phyloP scores from a whole-genome alignment of 2,329 filamentous ascomycete genomes.

The Hortaea sp. region DNA sequence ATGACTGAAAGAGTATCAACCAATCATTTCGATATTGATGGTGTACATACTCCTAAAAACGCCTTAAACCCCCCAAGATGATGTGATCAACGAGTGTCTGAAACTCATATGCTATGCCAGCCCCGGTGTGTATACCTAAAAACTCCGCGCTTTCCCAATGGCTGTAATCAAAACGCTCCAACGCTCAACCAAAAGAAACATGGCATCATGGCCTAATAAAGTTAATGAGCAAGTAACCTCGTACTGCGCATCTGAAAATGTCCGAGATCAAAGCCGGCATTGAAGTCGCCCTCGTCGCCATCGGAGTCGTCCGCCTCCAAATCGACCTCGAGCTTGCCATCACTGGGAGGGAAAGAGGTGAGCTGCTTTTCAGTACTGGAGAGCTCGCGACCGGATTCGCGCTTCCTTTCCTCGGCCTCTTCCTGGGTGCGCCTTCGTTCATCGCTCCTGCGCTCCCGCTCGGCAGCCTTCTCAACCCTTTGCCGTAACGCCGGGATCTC shows the following conservation, averaged over 20 bases:
- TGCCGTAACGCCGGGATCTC: slow-evolving; percentile 15
- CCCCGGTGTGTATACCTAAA: neutral
- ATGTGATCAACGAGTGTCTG: no score
- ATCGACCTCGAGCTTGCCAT: slow-evolving; percentile 5
- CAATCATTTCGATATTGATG: no score
- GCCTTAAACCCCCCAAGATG: no score
- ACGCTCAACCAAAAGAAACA: neutral
- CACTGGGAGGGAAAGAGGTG: neutral
- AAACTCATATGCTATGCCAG: no score
- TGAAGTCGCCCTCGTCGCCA: slow-evolving; percentile 5
- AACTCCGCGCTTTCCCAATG: neutral
- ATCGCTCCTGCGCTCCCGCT: slow-evolving; percentile 13
- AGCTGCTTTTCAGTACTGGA: neutral
- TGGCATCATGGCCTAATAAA: neutral
- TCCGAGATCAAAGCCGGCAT: neutral
- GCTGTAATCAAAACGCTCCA: neutral
- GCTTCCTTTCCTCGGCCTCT: neutral
- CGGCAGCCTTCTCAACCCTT: slow-evolving; percentile 13
- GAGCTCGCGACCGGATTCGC: neutral
- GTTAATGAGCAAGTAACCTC: slow-evolving; percentile 3
- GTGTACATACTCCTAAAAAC: no score
- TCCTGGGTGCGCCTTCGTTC: slow-evolving; percentile 10
- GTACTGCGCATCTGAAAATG: slow-evolving; percentile 9
- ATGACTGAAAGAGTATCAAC: no score
- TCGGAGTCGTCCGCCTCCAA: slow-evolving; percentile 5